These are phyloP conservation scores for Clonostachys rhizophaga DNA, from an alignment of 2,329 filamentous ascomycete genomes.

Conservation along the genomic window DNA sequence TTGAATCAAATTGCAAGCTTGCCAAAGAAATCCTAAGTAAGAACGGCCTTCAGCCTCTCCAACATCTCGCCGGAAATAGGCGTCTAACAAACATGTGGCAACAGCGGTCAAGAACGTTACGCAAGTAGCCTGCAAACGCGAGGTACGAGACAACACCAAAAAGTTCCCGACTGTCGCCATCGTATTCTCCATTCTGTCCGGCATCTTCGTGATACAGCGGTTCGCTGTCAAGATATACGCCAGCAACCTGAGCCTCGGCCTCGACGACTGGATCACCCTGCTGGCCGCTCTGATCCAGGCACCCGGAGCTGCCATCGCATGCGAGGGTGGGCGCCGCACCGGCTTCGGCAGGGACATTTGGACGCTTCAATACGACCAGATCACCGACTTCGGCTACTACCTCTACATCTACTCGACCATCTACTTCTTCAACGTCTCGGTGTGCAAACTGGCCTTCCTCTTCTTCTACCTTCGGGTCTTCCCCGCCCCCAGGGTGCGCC, in stretches of 20 bases:
- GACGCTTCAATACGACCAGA: slow-evolving; percentile 32
- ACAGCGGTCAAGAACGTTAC: slow-evolving; percentile 7
- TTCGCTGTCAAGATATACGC: slow-evolving; percentile 24
- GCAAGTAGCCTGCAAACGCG: slow-evolving; percentile 16
- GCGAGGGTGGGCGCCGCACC: slow-evolving; percentile 21
- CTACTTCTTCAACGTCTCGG: slow-evolving; percentile 39
- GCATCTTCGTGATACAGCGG: slow-evolving; percentile 33
- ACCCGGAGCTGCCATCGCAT: slow-evolving; percentile 18
- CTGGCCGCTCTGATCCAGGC: slow-evolving; percentile 3
- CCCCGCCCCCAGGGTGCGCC: slow-evolving; percentile 27
- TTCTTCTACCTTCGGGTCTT: slow-evolving; percentile 54
- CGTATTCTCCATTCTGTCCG: slow-evolving; percentile 24
- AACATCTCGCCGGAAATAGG: too few relatives aligned
- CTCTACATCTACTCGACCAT: slow-evolving; percentile 36
- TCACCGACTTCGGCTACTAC: slow-evolving; percentile 35
- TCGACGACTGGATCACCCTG: slow-evolving; percentile 10
- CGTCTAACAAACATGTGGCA: too few relatives aligned
- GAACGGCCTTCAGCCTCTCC: too few relatives aligned
- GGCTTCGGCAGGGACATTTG: slow-evolving; percentile 47
- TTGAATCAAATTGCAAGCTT: too few relatives aligned
- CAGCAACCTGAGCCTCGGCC: slow-evolving; percentile 4
- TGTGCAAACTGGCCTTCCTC: slow-evolving; percentile 46
- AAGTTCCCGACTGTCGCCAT: slow-evolving; percentile 25
- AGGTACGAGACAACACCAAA: slow-evolving; percentile 20
- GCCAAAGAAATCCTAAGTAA: too few relatives aligned